Conservation (phyloP, 371 early-diverging fungal genomes). For the Mucor ambiguus region DNA sequence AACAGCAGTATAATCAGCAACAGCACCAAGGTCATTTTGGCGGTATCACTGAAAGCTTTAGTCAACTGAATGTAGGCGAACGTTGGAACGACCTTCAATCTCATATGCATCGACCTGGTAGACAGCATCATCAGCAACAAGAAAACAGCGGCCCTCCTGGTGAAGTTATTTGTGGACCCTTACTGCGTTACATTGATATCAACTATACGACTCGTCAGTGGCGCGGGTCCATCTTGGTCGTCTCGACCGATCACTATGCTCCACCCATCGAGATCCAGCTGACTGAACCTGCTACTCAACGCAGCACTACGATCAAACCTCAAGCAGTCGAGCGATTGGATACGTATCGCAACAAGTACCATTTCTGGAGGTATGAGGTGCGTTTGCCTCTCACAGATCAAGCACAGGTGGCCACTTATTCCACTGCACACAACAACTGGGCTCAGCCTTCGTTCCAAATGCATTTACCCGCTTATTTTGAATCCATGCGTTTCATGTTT, state of each 20-base stretch:
- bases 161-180: constrained; percentile 39
- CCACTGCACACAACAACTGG: constrained; percentile 24
- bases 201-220: constrained; percentile 32
- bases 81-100: constrained; percentile 13
- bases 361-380: constrained; percentile 41
- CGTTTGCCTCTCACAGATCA: constrained; percentile 22
- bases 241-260: constrained; percentile 28
- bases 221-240: constrained; percentile 39
- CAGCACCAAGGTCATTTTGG: constrained; percentile 1
- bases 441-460: constrained; percentile 20
- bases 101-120: constrained; percentile 6
- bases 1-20: neutral
- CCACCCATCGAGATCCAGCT: constrained; percentile 29
- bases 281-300: constrained; percentile 3
- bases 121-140: neutral
- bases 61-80: constrained; percentile 16
- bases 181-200: constrained; percentile 36
- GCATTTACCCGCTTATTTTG: constrained; percentile 26
- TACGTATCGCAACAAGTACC: constrained; percentile 29
- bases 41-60: constrained; percentile 11
- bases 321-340: constrained; percentile 26
- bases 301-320: neutral
- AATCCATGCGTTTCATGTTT: constrained; percentile 30
- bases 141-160: constrained; percentile 8
- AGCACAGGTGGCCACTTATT: constrained; percentile 26